These are phyloP conservation scores for Verticillium nonalfalfae DNA, from an alignment of 2,329 filamentous ascomycete species.

Conservation along the genomic window DNA sequence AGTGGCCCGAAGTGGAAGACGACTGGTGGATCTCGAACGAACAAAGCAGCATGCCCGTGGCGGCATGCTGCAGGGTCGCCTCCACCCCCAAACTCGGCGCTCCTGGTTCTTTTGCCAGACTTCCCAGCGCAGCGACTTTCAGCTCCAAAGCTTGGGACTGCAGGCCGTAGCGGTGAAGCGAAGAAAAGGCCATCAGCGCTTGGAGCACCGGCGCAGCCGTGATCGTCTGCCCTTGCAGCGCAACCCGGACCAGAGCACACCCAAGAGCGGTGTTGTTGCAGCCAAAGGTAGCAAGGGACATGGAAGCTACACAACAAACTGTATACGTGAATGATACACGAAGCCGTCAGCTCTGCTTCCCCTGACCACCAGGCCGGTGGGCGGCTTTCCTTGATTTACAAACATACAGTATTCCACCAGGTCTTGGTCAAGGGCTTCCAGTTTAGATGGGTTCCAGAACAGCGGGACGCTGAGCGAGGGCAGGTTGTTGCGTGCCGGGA, in stretches of 20 bases:
- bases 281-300: slow-evolving; percentile 5
- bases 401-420: slow-evolving; percentile 9
- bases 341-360: neutral
- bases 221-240: slow-evolving; percentile 11
- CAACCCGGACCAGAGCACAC: slow-evolving; percentile 17
- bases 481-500: slow-evolving; percentile 9
- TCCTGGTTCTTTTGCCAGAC: slow-evolving; percentile 14
- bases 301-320: slow-evolving; percentile 4
- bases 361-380: neutral
- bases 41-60: slow-evolving; percentile 21
- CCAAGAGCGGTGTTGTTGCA: slow-evolving; percentile 11
- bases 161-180: slow-evolving; percentile 15
- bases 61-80: slow-evolving; percentile 18
- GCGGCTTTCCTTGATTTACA: neutral
- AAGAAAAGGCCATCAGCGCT: slow-evolving; percentile 19
- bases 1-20: slow-evolving; percentile 17
- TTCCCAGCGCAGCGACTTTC: slow-evolving; percentile 16
- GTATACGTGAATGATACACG: neutral
- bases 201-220: slow-evolving; percentile 14
- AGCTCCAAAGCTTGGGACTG: slow-evolving; percentile 15
- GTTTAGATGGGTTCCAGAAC: slow-evolving; percentile 6
- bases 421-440: neutral
- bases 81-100: slow-evolving; percentile 7
- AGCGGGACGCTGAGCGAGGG: slow-evolving; percentile 16
- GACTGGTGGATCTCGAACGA: slow-evolving; percentile 19